Percentiles rank a stretch among this genome's conserved stretches.
These are phyloP conservation scores for Alternaria arbusti DNA, from an alignment of 2,329 filamentous ascomycete genomes.

Conservation along the genomic window DNA sequence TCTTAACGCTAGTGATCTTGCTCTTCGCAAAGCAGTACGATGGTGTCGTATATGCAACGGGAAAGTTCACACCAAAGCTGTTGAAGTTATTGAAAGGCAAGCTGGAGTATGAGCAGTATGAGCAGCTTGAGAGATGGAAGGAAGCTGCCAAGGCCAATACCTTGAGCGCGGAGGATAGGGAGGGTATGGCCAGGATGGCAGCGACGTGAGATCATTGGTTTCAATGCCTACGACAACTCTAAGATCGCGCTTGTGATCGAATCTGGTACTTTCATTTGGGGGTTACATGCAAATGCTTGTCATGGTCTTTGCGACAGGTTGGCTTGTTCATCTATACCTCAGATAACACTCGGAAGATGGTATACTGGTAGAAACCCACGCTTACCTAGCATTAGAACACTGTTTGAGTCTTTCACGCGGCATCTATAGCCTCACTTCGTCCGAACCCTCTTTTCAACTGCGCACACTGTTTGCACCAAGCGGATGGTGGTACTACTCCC, in stretches of 20 bases:
- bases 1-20: slow-evolving; percentile 45
- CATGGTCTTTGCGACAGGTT: background rate
- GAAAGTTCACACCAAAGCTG: slow-evolving; percentile 50
- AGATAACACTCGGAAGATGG: background rate
- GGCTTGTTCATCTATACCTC: background rate
- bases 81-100: slow-evolving; percentile 43
- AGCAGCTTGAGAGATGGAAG: slow-evolving; percentile 46
- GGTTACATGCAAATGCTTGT: background rate
- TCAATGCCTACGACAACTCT: background rate
- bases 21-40: slow-evolving; percentile 36
- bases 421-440: background rate
- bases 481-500: background rate
- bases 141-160: slow-evolving; percentile 44
- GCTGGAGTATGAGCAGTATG: slow-evolving; percentile 31
- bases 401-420: background rate
- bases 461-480: background rate
- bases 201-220: background rate
- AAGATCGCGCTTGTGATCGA: background rate
- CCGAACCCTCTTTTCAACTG: background rate
- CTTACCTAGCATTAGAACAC: background rate
- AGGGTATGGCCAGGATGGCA: slow-evolving; percentile 42
- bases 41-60: slow-evolving; percentile 50
- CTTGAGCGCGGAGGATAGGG: slow-evolving; percentile 40
- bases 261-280: background rate
- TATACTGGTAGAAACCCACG: background rate